Evolutionary conservation across 2,329 filamentous ascomycete species (phyloP).

Genomic region (Ramularia collo-cygni): DNA sequence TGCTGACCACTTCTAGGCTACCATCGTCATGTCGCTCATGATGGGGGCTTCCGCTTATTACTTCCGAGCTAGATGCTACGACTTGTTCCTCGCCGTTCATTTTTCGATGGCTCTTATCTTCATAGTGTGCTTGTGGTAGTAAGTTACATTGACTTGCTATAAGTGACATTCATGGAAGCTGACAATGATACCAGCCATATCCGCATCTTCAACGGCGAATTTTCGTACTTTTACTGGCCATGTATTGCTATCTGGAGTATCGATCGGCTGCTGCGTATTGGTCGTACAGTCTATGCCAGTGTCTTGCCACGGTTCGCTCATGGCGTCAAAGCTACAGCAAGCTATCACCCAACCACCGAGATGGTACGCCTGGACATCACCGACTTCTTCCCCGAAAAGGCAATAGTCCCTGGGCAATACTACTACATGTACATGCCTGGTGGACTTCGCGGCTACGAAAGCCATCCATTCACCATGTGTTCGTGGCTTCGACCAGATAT

Average conservation of each 20-base stretch:
- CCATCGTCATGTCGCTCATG: slow-evolving; percentile 40
- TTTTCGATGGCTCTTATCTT: slow-evolving; percentile 47
- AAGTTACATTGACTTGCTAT: no score
- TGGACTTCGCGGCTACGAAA: slow-evolving; percentile 42
- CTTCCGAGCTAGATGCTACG: slow-evolving; percentile 48
- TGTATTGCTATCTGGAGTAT: slow-evolving; percentile 45
- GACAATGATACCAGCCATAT: no score
- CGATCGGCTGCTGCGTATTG: slow-evolving; percentile 43
- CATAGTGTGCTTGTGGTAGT: slow-evolving; percentile 47
- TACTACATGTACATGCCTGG: slow-evolving; percentile 46
- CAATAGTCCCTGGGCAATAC: slow-evolving; percentile 41
- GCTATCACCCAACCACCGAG: slow-evolving; percentile 39
- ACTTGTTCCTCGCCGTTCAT: slow-evolving; percentile 45
- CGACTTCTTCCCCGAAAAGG: slow-evolving; percentile 29
- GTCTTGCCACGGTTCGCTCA: slow-evolving; percentile 26
- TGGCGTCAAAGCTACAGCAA: slow-evolving; percentile 32
- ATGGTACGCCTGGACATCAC: slow-evolving; percentile 43
- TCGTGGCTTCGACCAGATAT: slow-evolving; percentile 15
- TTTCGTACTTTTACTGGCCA: slow-evolving; percentile 46
- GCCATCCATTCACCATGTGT: slow-evolving; percentile 46
- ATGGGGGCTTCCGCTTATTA: slow-evolving; percentile 46
- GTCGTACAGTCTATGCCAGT: slow-evolving; percentile 41
- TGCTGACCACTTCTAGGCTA: no score
- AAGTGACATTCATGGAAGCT: slow-evolving; percentile 38
- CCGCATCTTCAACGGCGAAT: slow-evolving; percentile 47